Evolutionary conservation across 192 early-diverging fungal species (phyloP).

Genomic region (Mortierella claussenii): DNA sequence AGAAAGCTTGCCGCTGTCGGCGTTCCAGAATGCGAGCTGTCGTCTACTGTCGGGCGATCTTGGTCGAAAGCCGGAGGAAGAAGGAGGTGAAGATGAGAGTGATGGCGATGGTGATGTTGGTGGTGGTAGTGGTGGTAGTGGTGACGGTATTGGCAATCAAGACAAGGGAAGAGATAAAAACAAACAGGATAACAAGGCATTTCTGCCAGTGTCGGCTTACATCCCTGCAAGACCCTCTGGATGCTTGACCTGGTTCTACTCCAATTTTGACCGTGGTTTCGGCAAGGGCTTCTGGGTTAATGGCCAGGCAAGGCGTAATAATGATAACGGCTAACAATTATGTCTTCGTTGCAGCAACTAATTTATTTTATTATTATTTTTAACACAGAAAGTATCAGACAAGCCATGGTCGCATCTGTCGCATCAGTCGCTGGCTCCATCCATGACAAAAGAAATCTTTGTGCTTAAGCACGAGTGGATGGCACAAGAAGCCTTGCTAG

Average conservation of each 20-base stretch:
- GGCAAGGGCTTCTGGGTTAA: constrained; percentile 58
- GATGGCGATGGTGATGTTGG: too few species aligned
- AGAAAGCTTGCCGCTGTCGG: constrained; percentile 22
- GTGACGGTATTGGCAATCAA: too few species aligned
- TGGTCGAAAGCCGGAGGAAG: background rate
- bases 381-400: constrained; percentile 53
- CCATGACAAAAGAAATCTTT: constrained; percentile 32
- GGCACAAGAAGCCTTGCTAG: too few species aligned
- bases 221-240: constrained; percentile 52
- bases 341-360: background rate
- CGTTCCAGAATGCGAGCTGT: background rate
- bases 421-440: constrained; percentile 59
- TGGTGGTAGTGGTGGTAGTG: too few species aligned
- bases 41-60: background rate
- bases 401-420: constrained; percentile 62
- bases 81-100: background rate
- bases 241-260: constrained; percentile 57
- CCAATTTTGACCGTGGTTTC: constrained; percentile 65
- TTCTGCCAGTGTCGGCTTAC: constrained; percentile 56
- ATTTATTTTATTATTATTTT: too few species aligned
- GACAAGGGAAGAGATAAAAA: constrained; percentile 6
- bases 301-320: constrained; percentile 46
- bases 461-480: background rate
- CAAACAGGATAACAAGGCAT: constrained; percentile 6
- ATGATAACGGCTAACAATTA: background rate